phyloP scores from a whole-genome alignment of 306 rosid species.

The Betula pendula region DNA sequence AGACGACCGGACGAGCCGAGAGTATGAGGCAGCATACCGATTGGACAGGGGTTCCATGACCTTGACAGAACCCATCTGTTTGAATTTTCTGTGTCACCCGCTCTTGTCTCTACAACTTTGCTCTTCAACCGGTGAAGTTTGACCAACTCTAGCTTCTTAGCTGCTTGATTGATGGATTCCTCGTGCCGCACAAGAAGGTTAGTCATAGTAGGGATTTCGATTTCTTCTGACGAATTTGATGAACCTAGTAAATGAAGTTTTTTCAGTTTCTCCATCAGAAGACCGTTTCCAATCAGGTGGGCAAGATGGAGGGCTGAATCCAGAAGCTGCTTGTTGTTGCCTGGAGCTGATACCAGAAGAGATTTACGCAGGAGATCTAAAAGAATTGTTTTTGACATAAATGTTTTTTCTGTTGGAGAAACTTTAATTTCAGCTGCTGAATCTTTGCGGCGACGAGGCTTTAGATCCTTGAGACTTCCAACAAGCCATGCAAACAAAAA shows the following conservation, averaged over 20 bases:
- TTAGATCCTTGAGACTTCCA: constrained; percentile 41
- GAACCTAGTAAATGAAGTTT: constrained; percentile 45
- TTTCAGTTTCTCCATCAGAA: constrained; percentile 46
- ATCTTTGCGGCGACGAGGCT: constrained; percentile 22
- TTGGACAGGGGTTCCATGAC: constrained; percentile 88
- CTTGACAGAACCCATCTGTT: constrained; percentile 60
- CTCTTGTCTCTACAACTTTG: constrained; percentile 24
- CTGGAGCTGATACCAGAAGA: constrained; percentile 54
- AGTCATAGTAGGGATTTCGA: constrained; percentile 26
- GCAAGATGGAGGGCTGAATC: constrained; percentile 58
- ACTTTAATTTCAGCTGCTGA: constrained; percentile 15
- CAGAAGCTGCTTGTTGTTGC: constrained; percentile 64
- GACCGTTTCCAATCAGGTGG: constrained; percentile 47
- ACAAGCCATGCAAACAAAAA: constrained; percentile 79
- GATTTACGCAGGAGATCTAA: constrained; percentile 61
- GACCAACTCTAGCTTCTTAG: constrained; percentile 58
- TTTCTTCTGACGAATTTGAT: constrained; percentile 39
- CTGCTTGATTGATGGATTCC: constrained; percentile 51
- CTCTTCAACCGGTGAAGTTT: constrained; percentile 46
- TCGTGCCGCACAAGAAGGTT: constrained; percentile 46
- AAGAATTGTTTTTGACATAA: constrained; percentile 47
- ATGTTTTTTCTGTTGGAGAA: constrained; percentile 35
- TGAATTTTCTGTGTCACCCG: constrained; percentile 31
- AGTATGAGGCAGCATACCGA: constrained; percentile 82
- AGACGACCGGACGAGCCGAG: constrained; percentile 64